Conservation (phyloP, 441 rosid species). For the Flueggea neowawraea region DNA sequence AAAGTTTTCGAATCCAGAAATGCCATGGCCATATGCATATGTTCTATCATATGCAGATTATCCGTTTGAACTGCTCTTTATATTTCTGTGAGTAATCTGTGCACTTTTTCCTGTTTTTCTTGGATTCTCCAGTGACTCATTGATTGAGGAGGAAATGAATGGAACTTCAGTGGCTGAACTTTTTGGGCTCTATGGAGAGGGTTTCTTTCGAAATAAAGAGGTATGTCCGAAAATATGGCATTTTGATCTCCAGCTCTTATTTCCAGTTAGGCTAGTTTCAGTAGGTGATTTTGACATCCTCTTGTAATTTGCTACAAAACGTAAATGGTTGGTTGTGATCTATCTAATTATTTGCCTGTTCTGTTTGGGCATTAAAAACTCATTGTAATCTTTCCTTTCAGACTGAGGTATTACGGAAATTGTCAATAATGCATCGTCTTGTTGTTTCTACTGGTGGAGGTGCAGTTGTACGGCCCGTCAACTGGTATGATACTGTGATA, state of each 20-base stretch:
- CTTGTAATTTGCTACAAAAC: too few species aligned
- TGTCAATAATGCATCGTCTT: conserved; percentile 47
- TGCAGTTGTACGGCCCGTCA: conserved; percentile 63
- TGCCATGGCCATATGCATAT: background rate
- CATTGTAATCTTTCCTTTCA: conserved; percentile 21
- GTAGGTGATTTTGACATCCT: too few species aligned
- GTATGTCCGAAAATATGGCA: conserved; percentile 22
- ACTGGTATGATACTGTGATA: conserved; percentile 44
- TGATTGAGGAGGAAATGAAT: conserved; percentile 56
- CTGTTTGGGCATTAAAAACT: background rate
- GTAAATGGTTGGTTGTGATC: too few species aligned
- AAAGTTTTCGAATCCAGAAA: background rate
- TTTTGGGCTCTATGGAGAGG: conserved; percentile 77
- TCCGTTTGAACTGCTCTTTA: background rate
- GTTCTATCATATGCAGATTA: background rate
- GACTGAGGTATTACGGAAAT: conserved; percentile 61
- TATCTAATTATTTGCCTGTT: background rate
- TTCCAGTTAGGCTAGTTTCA: too few species aligned
- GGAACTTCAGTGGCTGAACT: conserved; percentile 81
- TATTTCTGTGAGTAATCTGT: conserved; percentile 10
- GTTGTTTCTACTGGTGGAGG: conserved; percentile 99
- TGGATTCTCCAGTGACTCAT: conserved; percentile 46
- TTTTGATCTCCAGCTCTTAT: background rate
- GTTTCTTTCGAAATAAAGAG: conserved; percentile 83
- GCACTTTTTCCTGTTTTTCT: conserved; percentile 11